Base-by-base conservation (phyloP, 768 basidiomycete species). In the Pleurotus eryngii region DNA sequence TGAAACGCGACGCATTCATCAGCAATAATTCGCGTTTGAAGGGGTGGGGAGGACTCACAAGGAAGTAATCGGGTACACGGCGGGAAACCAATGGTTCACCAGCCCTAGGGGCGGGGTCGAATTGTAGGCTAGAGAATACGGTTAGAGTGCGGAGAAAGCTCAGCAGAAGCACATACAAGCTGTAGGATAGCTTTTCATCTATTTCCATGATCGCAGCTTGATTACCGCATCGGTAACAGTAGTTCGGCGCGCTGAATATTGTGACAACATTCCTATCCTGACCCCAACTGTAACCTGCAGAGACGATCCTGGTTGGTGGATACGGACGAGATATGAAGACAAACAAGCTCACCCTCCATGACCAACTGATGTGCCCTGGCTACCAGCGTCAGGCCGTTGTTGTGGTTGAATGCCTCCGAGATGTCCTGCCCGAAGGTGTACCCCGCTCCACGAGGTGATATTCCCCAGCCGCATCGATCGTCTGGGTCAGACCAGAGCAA, bases 141-240 rank as follows among this genome's bases (percentile, higher is more conserved):
- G 37, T 46, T n/a, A 61, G 18, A 42, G 47, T 27, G 27, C 55
- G 61, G 63, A 49, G 30, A n/a, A 49, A 30, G 27, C 45, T 49
- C 38, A 18, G 14, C 35, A 48, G 55, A 55, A 61, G 20, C n/a
- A 82, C 89, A 51, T 65, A 91, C 90, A 92, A 92, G 76, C 88
- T 92, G 74, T 92, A 93, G 55, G 90, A 91, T 85, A 92, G 79
- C 82, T 94, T 94, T 85, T 94, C 92, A 75, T 99, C 97, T 73
- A 99, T 97, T 74, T 99, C 97, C 87, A 99, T 96, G 72, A 99
- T 99, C 49, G 97, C 97, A 56, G 97, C 97, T 69, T 98, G 97
- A 72, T 99, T 99, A 55, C 97, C 97, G 71, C 97, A 99, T 71
- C 97, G 83, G 80, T 99, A 99, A 76, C 96, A 99, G 74, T 98